Conservation (phyloP, 2,329 filamentous ascomycete species). For the Fusarium sp. region DNA sequence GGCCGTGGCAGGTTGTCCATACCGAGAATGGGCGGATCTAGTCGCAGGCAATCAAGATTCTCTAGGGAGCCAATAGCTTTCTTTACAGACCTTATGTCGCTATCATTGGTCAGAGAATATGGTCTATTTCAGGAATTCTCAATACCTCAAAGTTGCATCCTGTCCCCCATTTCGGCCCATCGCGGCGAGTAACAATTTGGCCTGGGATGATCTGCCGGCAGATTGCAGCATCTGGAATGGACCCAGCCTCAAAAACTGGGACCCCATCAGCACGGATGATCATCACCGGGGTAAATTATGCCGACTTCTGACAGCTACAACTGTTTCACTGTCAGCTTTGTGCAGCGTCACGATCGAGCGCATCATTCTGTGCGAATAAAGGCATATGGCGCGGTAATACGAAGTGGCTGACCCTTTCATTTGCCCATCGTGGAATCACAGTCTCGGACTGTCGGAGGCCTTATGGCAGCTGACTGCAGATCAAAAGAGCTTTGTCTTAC, state of each 20-base stretch:
- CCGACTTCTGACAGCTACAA: background rate
- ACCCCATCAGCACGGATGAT: background rate
- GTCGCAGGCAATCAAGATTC: background rate
- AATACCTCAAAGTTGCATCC: background rate
- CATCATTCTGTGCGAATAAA: slow-evolving; percentile 4
- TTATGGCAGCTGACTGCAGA: background rate
- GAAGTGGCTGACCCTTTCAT: slow-evolving; percentile 25
- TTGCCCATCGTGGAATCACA: background rate
- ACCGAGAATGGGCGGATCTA: slow-evolving; percentile 62
- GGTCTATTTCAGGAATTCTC: background rate
- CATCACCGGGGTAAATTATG: background rate
- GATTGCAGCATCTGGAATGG: background rate
- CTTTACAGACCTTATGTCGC: background rate
- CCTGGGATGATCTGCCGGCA: background rate
- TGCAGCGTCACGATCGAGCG: background rate
- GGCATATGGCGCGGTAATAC: slow-evolving; percentile 16
- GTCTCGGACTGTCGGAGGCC: background rate
- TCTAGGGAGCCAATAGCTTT: background rate
- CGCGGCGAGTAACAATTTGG: background rate
- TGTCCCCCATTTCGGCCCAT: background rate
- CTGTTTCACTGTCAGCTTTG: background rate
- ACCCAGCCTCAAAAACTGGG: background rate
- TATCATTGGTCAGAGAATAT: background rate
- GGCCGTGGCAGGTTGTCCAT: slow-evolving; percentile 62
- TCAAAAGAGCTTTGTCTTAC: background rate